Conservation (phyloP, 1,284 basidiomycete species). For the Apiotrichum akiyoshidainum region DNA sequence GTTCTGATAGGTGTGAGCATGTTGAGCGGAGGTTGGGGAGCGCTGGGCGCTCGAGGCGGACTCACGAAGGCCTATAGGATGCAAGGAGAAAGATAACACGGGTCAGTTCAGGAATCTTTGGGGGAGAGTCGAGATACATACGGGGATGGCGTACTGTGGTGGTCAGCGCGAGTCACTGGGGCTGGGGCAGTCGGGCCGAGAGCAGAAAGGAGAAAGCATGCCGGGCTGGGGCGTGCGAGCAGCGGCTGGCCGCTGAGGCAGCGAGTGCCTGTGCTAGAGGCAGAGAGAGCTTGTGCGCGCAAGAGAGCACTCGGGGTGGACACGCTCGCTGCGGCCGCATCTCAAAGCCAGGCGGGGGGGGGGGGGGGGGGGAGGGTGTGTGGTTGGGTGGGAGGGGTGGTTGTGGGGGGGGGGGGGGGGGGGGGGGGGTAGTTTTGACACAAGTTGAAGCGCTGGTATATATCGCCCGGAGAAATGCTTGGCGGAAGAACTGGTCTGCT, state of each 20-base stretch:
- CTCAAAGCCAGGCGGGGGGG: not conserved
- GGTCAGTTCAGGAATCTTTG: constrained; percentile 4
- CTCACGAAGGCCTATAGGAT: constrained; percentile 63
- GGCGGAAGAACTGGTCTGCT: no score
- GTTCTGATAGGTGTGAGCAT: constrained; percentile 53
- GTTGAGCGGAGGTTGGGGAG: not conserved
- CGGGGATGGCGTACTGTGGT: constrained; percentile 74
- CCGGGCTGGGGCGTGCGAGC: not conserved
- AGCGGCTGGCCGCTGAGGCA: no score
- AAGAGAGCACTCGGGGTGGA: not conserved
- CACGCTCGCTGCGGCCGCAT: not conserved
- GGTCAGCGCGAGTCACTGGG: constrained; percentile 11
- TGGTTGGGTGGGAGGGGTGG: no score
- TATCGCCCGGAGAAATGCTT: no score
- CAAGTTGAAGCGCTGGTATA: no score
- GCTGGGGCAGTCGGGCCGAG: not conserved
- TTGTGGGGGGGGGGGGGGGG: no score
- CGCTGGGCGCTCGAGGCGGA: constrained; percentile 21
- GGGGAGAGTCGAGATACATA: constrained; percentile 53
- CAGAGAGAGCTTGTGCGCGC: no score
- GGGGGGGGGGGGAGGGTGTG: no score
- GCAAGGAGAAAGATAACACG: not conserved
- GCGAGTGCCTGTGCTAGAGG: no score
- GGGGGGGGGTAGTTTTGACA: no score
- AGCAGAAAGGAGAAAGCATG: not conserved